These are phyloP conservation scores for Fusarium equiseti DNA, from an alignment of 2,329 filamentous ascomycete genomes.

Conservation along the genomic window DNA sequence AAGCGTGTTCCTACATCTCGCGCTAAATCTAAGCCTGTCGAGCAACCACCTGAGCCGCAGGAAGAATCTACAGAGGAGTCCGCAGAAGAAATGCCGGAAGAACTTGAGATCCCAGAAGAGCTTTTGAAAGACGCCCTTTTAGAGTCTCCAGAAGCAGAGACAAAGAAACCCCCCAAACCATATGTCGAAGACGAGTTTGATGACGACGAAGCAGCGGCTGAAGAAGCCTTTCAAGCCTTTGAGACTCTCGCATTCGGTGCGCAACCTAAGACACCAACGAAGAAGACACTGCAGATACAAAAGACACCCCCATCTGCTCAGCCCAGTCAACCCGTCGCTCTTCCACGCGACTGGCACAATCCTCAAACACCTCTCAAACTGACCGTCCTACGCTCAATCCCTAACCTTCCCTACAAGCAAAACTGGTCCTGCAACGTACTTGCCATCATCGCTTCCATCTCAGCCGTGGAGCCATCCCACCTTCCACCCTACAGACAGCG, in stretches of 20 bases:
- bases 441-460: conserved; percentile 62
- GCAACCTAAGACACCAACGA: conserved; percentile 24
- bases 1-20: not conserved
- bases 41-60: not conserved
- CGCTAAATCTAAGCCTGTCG: conserved; percentile 6
- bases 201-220: conserved; percentile 41
- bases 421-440: conserved; percentile 70
- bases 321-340: conserved; percentile 51
- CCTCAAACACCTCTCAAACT: conserved; percentile 62
- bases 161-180: not conserved
- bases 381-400: conserved; percentile 62
- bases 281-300: conserved; percentile 9
- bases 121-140: not conserved
- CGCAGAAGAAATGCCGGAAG: not conserved
- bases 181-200: not conserved
- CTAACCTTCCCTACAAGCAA: conserved; percentile 66
- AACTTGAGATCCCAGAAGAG: not conserved
- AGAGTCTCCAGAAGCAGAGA: not conserved
- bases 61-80: not conserved
- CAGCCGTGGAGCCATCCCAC: conserved; percentile 61
- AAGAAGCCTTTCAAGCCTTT: conserved; percentile 55
- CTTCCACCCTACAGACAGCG: conserved; percentile 64
- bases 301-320: conserved; percentile 22
- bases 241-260: conserved; percentile 52
- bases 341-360: conserved; percentile 58